Conservation (phyloP, 2,329 filamentous ascomycete genomes). For the Fusarium clavum region DNA sequence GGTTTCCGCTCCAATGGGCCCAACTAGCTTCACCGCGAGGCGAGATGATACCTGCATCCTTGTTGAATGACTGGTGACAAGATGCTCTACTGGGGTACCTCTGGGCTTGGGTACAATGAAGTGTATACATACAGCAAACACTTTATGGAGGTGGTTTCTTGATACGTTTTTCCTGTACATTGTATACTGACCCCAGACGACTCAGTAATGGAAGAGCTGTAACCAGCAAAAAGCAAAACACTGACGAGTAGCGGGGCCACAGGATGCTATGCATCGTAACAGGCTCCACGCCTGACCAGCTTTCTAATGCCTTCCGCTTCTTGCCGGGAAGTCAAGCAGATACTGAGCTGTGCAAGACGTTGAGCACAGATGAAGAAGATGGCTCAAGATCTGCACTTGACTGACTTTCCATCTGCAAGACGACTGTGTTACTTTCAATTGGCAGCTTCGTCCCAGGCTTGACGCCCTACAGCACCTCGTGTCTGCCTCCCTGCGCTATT, state of each 20-base stretch:
- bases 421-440: conserved; percentile 20
- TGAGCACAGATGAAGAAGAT: conserved; percentile 11
- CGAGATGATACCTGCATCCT: conserved; percentile 22
- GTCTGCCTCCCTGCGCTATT: not conserved
- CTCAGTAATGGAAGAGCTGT: conserved; percentile 5
- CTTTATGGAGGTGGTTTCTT: not conserved
- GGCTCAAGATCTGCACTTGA: conserved; percentile 11
- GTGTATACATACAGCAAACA: not conserved
- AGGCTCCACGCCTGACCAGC: conserved; percentile 17
- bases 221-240: conserved; percentile 35
- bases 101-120: conserved; percentile 10
- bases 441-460: conserved; percentile 26
- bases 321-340: conserved; percentile 18
- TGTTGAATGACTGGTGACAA: conserved; percentile 20
- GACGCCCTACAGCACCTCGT: conserved; percentile 1
- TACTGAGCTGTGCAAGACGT: conserved; percentile 13
- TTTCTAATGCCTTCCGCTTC: conserved; percentile 28
- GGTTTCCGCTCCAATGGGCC: conserved; percentile 34
- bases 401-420: conserved; percentile 28
- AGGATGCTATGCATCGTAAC: conserved; percentile 17
- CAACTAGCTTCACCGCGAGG: conserved; percentile 25
- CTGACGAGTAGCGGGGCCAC: conserved; percentile 3
- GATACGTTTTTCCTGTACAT: not conserved
- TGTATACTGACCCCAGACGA: not conserved
- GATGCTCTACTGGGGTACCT: conserved; percentile 8